Percentiles rank a stretch among this genome's conserved stretches.
Conservation (phyloP, 495 filamentous ascomycete species). For the Barbatosphaeria neglecta region DNA sequence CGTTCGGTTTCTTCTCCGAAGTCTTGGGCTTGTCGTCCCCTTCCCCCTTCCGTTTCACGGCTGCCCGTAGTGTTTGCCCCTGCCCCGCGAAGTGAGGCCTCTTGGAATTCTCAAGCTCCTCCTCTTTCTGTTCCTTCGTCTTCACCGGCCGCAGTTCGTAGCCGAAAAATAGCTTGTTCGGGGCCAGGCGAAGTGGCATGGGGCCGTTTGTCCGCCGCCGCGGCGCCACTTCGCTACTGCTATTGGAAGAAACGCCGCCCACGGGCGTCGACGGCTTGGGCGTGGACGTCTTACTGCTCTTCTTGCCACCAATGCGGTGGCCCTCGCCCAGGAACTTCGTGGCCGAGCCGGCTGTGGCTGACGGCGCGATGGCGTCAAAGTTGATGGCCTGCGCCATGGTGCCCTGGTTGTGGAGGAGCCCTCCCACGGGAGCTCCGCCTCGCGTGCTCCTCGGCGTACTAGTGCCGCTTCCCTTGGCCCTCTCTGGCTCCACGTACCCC, state of each 20-base stretch:
- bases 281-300: constrained; percentile 65
- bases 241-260: constrained; percentile 53
- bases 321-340: constrained; percentile 74
- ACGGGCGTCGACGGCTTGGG: constrained; percentile 75
- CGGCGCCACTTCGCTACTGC: constrained; percentile 22
- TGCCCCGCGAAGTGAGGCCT: constrained; percentile 75
- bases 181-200: constrained; percentile 73
- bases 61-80: constrained; percentile 72
- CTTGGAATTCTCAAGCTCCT: constrained; percentile 46
- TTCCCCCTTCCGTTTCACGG: constrained; percentile 42
- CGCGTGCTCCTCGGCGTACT: constrained; percentile 42
- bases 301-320: constrained; percentile 68
- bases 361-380: constrained; percentile 86
- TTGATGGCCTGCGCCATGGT: constrained; percentile 97
- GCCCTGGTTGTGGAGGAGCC: constrained; percentile 66
- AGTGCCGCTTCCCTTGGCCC: constrained; percentile 45
- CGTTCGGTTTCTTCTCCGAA: constrained; percentile 20
- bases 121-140: constrained; percentile 62
- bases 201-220: constrained; percentile 59
- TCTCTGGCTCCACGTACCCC: constrained; percentile 81
- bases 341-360: constrained; percentile 47
- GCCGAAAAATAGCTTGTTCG: constrained; percentile 90
- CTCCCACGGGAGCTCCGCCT: constrained; percentile 43
- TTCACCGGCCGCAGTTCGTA: constrained; percentile 83
- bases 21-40: constrained; percentile 24